Base-by-base conservation (phyloP, 2,329 filamentous ascomycete genomes). In the Immersiporthe knoxdaviesiana region DNA sequence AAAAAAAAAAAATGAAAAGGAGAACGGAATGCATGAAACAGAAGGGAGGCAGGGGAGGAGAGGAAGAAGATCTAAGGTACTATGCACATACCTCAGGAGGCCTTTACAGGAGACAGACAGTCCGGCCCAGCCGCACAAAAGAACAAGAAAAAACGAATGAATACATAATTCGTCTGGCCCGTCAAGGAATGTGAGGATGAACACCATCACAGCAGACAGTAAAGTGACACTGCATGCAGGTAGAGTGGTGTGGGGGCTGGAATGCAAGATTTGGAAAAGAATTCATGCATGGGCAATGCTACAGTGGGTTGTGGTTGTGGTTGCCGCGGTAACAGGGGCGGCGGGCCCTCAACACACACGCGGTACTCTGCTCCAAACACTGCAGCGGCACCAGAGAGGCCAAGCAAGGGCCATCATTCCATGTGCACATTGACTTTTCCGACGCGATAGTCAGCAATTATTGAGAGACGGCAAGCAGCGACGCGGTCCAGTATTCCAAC, bases 291-390 rank as follows among this genome's bases (percentile, higher is more conserved):
- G 58, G 37, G 11, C 37, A 12, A 39, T 12, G 21, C 16, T 27
- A 27, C 18, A 14, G 21, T 62, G 24, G 54, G 2, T 16, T 24
- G 60, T 66, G 54, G 2, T 16, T 24, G 60, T 66, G 67, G 66
- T 68, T 66, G 66, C 66, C 35, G 58, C 32, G 35, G 68, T 47
- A 44, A 71, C 63, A 24, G 52, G n/a, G n/a, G n/a, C n/a, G n/a
- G 44, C 44, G 41, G 66, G 39, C 59, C 66, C 59, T 59, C 64
- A n/a, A 10, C 7, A 47, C 7, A 47, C 44, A 63, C 68, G 68
- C 65, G 59, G 37, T n/a, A 12, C 62, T 24, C 37, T 11, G 18
- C 44, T 56, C 65, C 61, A 70, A 68, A 68, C 66, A 68, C 59
- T 41, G 30, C 35, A 32, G 24, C 14, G 47, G 12, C 21, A 39